These are phyloP conservation scores for Thelonectria rubi DNA, from an alignment of 2,329 filamentous ascomycete genomes.

Conservation along the genomic window DNA sequence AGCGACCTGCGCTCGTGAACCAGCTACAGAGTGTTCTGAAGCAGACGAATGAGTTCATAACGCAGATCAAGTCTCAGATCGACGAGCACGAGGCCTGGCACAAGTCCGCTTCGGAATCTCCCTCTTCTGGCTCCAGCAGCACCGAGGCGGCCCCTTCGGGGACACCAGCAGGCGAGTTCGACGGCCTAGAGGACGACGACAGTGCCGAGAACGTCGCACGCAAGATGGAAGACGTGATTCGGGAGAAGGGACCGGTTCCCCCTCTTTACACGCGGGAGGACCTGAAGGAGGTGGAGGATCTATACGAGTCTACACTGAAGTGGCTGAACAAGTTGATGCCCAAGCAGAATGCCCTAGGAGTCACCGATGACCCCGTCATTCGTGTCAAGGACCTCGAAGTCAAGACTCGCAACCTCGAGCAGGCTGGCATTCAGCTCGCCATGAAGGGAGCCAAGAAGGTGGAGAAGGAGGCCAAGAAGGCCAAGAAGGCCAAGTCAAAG, in stretches of 20 bases:
- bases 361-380: conserved; percentile 78
- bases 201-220: conserved; percentile 50
- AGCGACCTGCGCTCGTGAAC: conserved; percentile 75
- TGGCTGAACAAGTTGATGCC: conserved; percentile 81
- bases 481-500: conserved; percentile 56
- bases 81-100: conserved; percentile 71
- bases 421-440: conserved; percentile 74
- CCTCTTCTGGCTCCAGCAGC: conserved; percentile 57
- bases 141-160: conserved; percentile 55
- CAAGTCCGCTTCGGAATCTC: conserved; percentile 57
- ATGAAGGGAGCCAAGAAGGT: conserved; percentile 72
- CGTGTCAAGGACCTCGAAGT: conserved; percentile 75
- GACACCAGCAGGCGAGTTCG: conserved; percentile 66
- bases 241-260: conserved; percentile 63
- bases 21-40: conserved; percentile 75
- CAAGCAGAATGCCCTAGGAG: conserved; percentile 74
- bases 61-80: conserved; percentile 75
- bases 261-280: conserved; percentile 79
- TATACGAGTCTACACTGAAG: conserved; percentile 67
- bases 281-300: conserved; percentile 69
- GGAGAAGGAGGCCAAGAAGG: conserved; percentile 57
- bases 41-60: conserved; percentile 75
- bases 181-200: conserved; percentile 80
- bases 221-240: conserved; percentile 55
- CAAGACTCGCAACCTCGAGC: conserved; percentile 76